phyloP scores from a whole-genome alignment of 2,329 filamentous ascomycete genomes.

The Talaromyces atroroseus region DNA sequence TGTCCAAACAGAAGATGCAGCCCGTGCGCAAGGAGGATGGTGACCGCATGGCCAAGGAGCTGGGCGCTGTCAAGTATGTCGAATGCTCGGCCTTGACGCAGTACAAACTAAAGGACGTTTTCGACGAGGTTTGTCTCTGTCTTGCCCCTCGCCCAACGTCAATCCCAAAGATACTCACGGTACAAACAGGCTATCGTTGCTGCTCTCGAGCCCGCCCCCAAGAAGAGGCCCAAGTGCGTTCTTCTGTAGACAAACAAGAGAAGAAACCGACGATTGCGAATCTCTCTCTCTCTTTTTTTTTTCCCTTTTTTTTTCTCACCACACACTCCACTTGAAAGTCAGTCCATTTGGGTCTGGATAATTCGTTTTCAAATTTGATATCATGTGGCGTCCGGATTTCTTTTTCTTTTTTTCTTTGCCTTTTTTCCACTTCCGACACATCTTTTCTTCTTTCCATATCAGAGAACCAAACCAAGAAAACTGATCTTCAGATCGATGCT shows the following conservation, averaged over 20 bases:
- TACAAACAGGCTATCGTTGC: constrained; percentile 78
- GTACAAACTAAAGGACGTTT: constrained; percentile 98
- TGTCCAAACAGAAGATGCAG: constrained; percentile 91
- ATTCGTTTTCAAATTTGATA: constrained; percentile 13
- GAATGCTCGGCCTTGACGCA: constrained; percentile 97
- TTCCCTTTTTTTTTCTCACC: not conserved
- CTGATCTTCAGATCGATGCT: not conserved
- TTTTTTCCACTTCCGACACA: not conserved
- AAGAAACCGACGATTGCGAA: not conserved
- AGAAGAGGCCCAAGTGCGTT: constrained; percentile 71
- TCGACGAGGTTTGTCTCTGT: constrained; percentile 78
- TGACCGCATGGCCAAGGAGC: constrained; percentile 91
- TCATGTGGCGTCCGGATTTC: constrained; percentile 14
- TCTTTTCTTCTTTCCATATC: constrained; percentile 1
- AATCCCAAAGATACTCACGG: not conserved
- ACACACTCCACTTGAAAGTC: not conserved
- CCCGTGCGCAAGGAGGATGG: constrained; percentile 90
- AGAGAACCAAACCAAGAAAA: constrained; percentile 2
- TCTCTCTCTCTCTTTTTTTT: not conserved
- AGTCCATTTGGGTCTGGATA: not conserved
- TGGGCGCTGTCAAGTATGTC: constrained; percentile 98
- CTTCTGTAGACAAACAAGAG: constrained; percentile 51
- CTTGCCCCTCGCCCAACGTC: not conserved
- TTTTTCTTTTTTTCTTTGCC: constrained; percentile 5
- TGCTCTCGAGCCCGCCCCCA: constrained; percentile 79